These are phyloP conservation scores for Chlorella sorokiniana DNA, from an alignment of 139 green algal species.

Conservation along the genomic window DNA sequence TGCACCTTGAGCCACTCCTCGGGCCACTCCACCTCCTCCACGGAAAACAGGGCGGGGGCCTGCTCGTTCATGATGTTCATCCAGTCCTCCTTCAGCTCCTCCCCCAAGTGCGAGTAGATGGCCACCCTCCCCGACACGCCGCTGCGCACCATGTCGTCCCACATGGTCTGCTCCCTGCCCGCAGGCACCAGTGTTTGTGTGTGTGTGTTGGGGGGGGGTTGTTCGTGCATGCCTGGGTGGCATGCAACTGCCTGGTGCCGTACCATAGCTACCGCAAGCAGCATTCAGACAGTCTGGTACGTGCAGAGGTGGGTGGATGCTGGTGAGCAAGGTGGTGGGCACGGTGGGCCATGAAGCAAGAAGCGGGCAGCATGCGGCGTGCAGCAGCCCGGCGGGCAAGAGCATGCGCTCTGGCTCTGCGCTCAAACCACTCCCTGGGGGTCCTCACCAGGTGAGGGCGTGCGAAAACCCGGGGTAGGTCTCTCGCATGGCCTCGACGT, in stretches of 20 bases:
- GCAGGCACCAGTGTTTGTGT: too few species aligned
- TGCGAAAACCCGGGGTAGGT: background rate
- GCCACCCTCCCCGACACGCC: background rate
- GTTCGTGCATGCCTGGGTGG: too few species aligned
- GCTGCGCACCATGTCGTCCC: background rate
- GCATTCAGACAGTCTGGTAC: too few species aligned
- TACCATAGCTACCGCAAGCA: too few species aligned
- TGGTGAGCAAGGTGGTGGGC: too few species aligned
- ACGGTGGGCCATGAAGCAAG: too few species aligned
- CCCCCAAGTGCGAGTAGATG: background rate
- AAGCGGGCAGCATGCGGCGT: background rate
- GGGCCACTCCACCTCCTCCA: background rate
- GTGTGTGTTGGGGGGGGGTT: too few species aligned
- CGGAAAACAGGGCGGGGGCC: background rate
- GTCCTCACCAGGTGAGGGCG: background rate
- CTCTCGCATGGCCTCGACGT: background rate
- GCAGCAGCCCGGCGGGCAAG: too few species aligned
- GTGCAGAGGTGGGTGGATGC: too few species aligned
- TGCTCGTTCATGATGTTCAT: background rate
- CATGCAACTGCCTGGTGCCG: too few species aligned
- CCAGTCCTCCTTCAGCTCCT: background rate
- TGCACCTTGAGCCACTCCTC: too few species aligned
- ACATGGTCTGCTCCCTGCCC: background rate
- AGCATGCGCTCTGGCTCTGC: background rate
- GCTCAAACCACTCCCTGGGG: too few species aligned